Percentiles rank a stretch among this genome's conserved stretches.
Conservation (phyloP, 176 grass and related monocot species). For the Musa troglodytarum region DNA sequence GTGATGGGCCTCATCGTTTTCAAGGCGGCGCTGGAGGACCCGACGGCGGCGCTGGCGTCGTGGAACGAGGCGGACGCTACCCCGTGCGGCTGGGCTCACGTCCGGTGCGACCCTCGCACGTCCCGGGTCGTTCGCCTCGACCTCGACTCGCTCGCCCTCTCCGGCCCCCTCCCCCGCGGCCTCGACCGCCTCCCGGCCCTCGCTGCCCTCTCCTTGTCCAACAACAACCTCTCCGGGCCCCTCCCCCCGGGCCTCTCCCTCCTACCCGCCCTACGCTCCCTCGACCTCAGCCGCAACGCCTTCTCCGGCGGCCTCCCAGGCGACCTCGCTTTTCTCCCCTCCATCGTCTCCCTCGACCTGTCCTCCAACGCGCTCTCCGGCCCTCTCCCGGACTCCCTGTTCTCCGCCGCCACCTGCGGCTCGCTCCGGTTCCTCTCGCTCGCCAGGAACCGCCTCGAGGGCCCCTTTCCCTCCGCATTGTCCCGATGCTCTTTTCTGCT, state of each 20-base stretch:
- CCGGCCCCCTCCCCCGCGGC: constrained; percentile 53
- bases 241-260: constrained; percentile 64
- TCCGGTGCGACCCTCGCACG: constrained; percentile 78
- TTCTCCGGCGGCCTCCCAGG: constrained; percentile 73
- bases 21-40: constrained; percentile 51
- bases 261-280: constrained; percentile 39
- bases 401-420: constrained; percentile 14
- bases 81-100: constrained; percentile 65
- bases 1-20: constrained; percentile 76
- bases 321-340: constrained; percentile 37
- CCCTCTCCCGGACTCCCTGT: constrained; percentile 34
- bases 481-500: constrained; percentile 44
- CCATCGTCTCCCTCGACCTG: constrained; percentile 58
- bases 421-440: constrained; percentile 60
- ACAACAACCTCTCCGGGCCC: constrained; percentile 76
- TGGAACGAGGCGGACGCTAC: constrained; percentile 77
- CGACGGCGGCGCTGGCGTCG: constrained; percentile 41
- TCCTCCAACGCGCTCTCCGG: constrained; percentile 69
- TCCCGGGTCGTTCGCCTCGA: constrained; percentile 59
- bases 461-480: constrained; percentile 40
- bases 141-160: constrained; percentile 57
- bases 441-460: constrained; percentile 58
- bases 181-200: constrained; percentile 71
- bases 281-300: constrained; percentile 75
- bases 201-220: constrained; percentile 46